Evolutionary conservation across 1,139 yeast genomes (phyloP), one percentile per base, ranked within the genome.

Genomic region (Waltiozyma sp.): DNA sequence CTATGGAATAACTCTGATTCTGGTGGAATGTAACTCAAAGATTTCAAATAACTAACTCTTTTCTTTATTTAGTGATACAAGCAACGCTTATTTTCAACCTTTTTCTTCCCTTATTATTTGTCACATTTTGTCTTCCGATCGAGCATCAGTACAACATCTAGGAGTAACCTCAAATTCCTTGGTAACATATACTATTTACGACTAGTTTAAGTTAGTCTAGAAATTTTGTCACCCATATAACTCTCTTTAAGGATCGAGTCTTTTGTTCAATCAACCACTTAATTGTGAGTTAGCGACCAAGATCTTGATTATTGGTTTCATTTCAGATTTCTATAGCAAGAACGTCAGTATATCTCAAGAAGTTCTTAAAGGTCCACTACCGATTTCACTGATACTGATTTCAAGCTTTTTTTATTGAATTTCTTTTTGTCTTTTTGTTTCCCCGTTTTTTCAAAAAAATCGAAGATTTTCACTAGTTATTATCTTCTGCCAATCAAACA

Each of bases 401-500:
- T 31, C 34, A 26, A 4, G 15, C 10, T 4, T 31, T 31, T 31
- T 31, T 31, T 31, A n/a, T n/a, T 31, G 16, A 4, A 4, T 4
- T 14, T 14, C n/a, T 31, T 31, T 4, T 31, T 10, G 10, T 31
- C 34, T n/a, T 31, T 14, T 31, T 31, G 7, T 7, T 31, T 31
- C 34, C 4, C 4, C 8, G 4, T 21, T 8, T 21, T 21, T 21
- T 21, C n/a, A n/a, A n/a, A n/a, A n/a, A 18, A 13, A 16, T 40
- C 40, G 48, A 51, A 50, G 51, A 45, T 51, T 50, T 51, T 51
- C 45, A 47, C 42, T 50, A 51, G 50, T 46, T 42, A 49, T 47
- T 49, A 42, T 43, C 43, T 38, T 39, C 14, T 35, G 16, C 28
- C 21, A 39, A 21, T 16, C 19, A 15, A 9, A n/a, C 18, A 7